Base-by-base conservation (phyloP, 2,329 filamentous ascomycete genomes). In the Chaetomium olivaceum region DNA sequence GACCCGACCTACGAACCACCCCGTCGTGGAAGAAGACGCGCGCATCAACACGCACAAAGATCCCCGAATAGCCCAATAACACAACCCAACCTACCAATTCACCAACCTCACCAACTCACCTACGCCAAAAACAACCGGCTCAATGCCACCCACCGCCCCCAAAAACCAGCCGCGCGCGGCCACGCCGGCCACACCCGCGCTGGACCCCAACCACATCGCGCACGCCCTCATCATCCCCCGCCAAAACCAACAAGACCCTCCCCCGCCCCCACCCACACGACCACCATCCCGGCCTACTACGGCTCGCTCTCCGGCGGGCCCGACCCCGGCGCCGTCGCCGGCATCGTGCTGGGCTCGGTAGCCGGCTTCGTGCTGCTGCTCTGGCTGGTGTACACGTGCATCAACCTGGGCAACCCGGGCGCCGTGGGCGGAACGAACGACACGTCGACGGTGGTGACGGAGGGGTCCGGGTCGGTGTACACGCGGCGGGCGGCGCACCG, bases 361-460 rank as follows among this genome's bases (percentile, higher is more conserved):
- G 87, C 19, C 84, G 77, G 74, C 14, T 78, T 78, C 57, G 63
- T 77, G 29, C 70, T 78, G 9, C 58, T 77, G 1, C 69, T 78
- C n/a, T 75, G 69, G 60, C 71, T 78, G 4, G 23, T 77, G 55
- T 77, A 77, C 69, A 69, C 67, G 48, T 74, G 73, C 68, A 67
- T 76, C 69, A 74, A 75, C 68, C 29, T 75, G 6, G 75, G 74
- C 67, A 71, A 72, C 52, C 61, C 61, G 11, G 4, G 2, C 62
- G 56, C 67, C 14, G 16, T 6, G 3, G 36, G 39, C 12, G 58
- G 65, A 58, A 54, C 61, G 19, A 69, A 64, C 19, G 70, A 55
- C 55, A 65, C 67, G 11, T 61, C 43, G 25, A 64, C 56, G 6
- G 61, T 64, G 7, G 54, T 66, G 67, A 70, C 66, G 16, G 69